Conservation (phyloP, 2,329 filamentous ascomycete genomes). For the Purpureocillium takamizusanense region DNA sequence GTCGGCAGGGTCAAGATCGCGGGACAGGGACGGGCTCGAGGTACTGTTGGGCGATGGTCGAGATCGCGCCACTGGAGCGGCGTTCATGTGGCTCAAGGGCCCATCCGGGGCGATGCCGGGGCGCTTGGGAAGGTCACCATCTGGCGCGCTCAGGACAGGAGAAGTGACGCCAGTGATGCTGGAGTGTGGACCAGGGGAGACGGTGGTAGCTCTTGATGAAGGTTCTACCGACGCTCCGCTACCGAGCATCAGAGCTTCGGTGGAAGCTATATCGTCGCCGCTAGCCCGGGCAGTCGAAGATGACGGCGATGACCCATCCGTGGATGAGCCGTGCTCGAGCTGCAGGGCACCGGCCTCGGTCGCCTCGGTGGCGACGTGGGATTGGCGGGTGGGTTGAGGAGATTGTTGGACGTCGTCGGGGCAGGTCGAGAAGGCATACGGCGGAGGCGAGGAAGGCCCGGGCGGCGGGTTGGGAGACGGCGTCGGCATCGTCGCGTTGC, state of each 20-base stretch:
- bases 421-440: constrained; percentile 31
- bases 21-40: constrained; percentile 8
- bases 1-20: constrained; percentile 14
- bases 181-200: constrained; percentile 32
- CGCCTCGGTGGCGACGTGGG: constrained; percentile 10
- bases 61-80: neutral
- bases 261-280: constrained; percentile 6
- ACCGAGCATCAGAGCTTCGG: constrained; percentile 11
- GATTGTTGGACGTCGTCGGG: constrained; percentile 29
- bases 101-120: constrained; percentile 11
- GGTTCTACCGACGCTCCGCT: constrained; percentile 16
- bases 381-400: constrained; percentile 15
- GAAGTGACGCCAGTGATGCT: constrained; percentile 22
- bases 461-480: constrained; percentile 33
- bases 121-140: constrained; percentile 24
- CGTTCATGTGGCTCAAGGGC: neutral
- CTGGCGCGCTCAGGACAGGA: constrained; percentile 20
- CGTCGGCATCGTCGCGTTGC: constrained; percentile 30
- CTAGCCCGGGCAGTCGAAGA: constrained; percentile 6
- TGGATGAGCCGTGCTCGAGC: constrained; percentile 10
- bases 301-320: constrained; percentile 13
- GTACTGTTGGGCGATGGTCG: constrained; percentile 3
- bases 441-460: constrained; percentile 25
- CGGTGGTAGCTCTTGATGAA: constrained; percentile 30
- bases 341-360: constrained; percentile 11